These are phyloP conservation scores for Aspergillus aculeatus DNA, from an alignment of 2,329 filamentous ascomycete genomes.

Conservation along the genomic window DNA sequence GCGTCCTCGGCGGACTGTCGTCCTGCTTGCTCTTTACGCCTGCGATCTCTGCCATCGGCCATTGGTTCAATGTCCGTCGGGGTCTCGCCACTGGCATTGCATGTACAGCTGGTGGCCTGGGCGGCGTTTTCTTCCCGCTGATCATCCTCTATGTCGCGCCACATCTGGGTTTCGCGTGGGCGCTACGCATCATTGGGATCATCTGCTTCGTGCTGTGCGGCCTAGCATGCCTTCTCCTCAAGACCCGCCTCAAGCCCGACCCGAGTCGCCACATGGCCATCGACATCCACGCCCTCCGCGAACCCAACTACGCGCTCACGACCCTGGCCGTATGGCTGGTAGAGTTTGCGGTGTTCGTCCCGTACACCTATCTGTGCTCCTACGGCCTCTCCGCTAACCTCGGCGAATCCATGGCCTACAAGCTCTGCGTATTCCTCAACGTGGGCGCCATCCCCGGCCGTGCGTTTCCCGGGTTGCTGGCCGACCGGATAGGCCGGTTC, in stretches of 20 bases:
- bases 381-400: constrained; percentile 28
- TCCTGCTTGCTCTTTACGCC: constrained; percentile 30
- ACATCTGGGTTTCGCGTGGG: constrained; percentile 30
- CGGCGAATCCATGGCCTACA: constrained; percentile 23
- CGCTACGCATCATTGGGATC: constrained; percentile 27
- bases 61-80: constrained; percentile 33
- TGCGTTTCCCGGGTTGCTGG: constrained; percentile 31
- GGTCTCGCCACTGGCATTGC: constrained; percentile 34
- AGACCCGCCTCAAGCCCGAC: constrained; percentile 24
- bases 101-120: constrained; percentile 30
- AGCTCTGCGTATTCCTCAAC: constrained; percentile 34
- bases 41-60: constrained; percentile 27
- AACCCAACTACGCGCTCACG: constrained; percentile 23
- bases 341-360: constrained; percentile 36
- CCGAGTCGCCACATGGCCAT: constrained; percentile 14
- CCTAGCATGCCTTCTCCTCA: constrained; percentile 18
- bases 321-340: constrained; percentile 32
- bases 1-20: constrained; percentile 30
- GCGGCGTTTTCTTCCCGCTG: constrained; percentile 35
- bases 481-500: constrained; percentile 35
- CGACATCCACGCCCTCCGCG: constrained; percentile 23
- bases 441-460: constrained; percentile 33
- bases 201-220: constrained; percentile 19
- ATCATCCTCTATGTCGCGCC: constrained; percentile 26
- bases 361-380: constrained; percentile 34